phyloP scores from a whole-genome alignment of 495 filamentous ascomycete species.

The Tricharina praecox region DNA sequence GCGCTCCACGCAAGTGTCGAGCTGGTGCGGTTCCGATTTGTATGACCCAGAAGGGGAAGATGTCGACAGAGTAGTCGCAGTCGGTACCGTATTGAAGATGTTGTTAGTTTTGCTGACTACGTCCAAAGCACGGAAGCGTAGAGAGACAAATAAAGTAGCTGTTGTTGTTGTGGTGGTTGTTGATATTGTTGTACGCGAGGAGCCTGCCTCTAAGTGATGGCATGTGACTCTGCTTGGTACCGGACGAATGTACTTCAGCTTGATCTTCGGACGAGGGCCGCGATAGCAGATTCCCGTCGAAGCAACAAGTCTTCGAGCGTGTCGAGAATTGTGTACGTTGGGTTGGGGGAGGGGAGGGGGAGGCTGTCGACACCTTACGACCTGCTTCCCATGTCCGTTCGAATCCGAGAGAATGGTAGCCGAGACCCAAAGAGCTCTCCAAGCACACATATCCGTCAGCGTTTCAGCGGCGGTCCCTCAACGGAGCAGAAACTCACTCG shows the following conservation, averaged over 20 bases:
- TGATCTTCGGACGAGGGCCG: neutral
- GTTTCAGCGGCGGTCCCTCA: no score
- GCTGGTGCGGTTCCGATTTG: neutral
- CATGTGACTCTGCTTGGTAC: constrained; percentile 1
- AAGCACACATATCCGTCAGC: no score
- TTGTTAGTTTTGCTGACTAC: neutral
- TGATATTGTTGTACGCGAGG: constrained; percentile 4
- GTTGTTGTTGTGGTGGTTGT: no score
- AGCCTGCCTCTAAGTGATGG: constrained; percentile 6
- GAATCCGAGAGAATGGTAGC: no score
- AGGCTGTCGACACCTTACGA: no score
- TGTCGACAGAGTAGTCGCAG: neutral
- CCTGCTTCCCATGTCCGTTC: no score
- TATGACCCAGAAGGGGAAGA: neutral
- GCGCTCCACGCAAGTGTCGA: neutral
- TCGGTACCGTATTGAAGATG: no score
- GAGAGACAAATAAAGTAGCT: neutral
- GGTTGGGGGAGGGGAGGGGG: no score
- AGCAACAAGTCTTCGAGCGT: no score
- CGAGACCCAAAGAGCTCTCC: no score
- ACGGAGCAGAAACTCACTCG: no score
- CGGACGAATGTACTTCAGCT: neutral
- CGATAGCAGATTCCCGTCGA: neutral
- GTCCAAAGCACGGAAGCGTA: neutral
- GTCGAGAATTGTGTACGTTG: no score